A percentile compares a stretch with the other conserved stretches of the same genome.
phyloP scores from a whole-genome alignment of 179 eudicot species.

The Dionaea muscipula region DNA sequence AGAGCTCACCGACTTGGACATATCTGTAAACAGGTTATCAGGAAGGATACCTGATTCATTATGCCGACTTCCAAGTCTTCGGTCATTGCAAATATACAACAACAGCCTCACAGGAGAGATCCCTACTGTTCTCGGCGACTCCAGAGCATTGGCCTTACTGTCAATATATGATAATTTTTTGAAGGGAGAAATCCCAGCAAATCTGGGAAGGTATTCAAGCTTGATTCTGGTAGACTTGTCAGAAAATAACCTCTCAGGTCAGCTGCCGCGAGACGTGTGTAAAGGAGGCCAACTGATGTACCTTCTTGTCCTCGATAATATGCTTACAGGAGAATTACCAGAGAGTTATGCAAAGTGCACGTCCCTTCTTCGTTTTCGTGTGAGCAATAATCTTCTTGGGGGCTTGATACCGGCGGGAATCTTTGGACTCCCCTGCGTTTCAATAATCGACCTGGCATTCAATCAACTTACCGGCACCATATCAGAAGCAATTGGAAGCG shows the following conservation, averaged over 20 bases:
- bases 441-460: slow-evolving; percentile 54
- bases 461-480: slow-evolving; percentile 55
- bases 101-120: slow-evolving; percentile 64
- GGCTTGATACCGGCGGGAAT: slow-evolving; percentile 58
- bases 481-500: slow-evolving; percentile 34
- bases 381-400: slow-evolving; percentile 46
- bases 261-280: slow-evolving; percentile 51
- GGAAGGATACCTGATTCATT: slow-evolving; percentile 62
- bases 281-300: slow-evolving; percentile 51
- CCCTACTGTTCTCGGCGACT: slow-evolving; percentile 43
- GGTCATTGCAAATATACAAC: slow-evolving; percentile 64
- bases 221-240: slow-evolving; percentile 60
- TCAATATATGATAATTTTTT: slow-evolving; percentile 62
- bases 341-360: slow-evolving; percentile 46
- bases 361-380: slow-evolving; percentile 64
- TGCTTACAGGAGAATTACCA: slow-evolving; percentile 54
- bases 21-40: slow-evolving; percentile 59
- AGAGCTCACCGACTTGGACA: slow-evolving; percentile 50
- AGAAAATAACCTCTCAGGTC: slow-evolving; percentile 57
- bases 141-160: slow-evolving; percentile 35
- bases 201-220: slow-evolving; percentile 49
- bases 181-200: slow-evolving; percentile 58
- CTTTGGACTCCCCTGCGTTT: slow-evolving; percentile 57
- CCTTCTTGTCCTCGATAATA: slow-evolving; percentile 58
- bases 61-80: slow-evolving; percentile 55